Evolutionary conservation across 176 grass and related monocot genomes (phyloP), one percentile per base, ranked within the genome.

Genomic region (Guadua angustifolia): DNA sequence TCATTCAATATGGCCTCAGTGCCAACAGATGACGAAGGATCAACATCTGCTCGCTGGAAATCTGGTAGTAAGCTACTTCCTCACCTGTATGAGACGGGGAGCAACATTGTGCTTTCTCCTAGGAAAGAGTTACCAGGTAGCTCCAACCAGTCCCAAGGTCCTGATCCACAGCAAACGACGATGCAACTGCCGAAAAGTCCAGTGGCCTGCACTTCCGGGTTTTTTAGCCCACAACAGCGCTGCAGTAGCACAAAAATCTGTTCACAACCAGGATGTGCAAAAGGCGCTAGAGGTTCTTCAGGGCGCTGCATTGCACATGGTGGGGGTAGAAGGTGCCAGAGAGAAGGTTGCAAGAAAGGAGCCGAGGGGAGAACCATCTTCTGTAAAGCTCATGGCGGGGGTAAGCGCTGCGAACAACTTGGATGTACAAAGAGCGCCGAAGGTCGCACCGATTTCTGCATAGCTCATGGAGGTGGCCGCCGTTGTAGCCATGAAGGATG

Each of bases 231-330:
- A 53, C 49, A 87, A 78, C 86, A 87, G 55, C 80, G 77, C 59
- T 69, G 79, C 36, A 83, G 35, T 50, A 91, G 64, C 72, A 82
- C 53, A 44, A 95, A 95, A 90, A 89, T 36, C 56, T 95, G 94
- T 64, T 89, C 80, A 43, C 60, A 77, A 21, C 88, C 66, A 62
- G 93, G 85, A 52, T 92, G 90, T 74, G 51, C 18, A 39, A 95
- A 95, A 88, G 93, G 90, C 62, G 93, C 93, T 1, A 73, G 93
- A 18, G 93, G 93, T 78, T 86, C 93, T 51, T 95, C 93, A 64
- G 88, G 90, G 29, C 73, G 82, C 55, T 95, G 93, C 90, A 95
- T 95, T 80, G 79, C 87, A 29, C 93, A 92, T 78, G 93, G 93
- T 25, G 93, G 93, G 9, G 93, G 93, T 5, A 58, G 56, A 68